Conservation (phyloP, 305 asterid species). For the Fraxinus floribunda region DNA sequence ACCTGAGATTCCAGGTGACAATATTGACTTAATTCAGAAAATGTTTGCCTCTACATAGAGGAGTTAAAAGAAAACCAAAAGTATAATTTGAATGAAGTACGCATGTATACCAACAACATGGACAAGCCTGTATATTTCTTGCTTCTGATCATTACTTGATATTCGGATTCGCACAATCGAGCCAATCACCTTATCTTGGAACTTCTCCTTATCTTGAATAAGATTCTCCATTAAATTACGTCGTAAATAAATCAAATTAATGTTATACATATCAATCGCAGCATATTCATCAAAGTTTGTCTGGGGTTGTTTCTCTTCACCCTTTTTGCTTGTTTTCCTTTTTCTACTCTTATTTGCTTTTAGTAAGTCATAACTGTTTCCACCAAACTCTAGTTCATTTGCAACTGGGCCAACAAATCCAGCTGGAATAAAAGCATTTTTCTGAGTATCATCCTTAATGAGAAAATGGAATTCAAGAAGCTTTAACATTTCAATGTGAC, state of each 20-base stretch:
- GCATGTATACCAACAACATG: constrained; percentile 78
- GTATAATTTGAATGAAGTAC: not conserved
- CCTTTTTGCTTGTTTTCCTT: constrained; percentile 58
- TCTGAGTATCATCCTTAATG: constrained; percentile 56
- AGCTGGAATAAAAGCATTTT: constrained; percentile 65
- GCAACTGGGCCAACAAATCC: constrained; percentile 59
- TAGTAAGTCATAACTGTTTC: constrained; percentile 26
- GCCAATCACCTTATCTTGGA: constrained; percentile 65
- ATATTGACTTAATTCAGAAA: constrained; percentile 17
- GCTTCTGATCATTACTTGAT: constrained; percentile 72
- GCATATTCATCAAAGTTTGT: constrained; percentile 69
- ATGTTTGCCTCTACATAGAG: constrained; percentile 5
- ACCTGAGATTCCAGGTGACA: constrained; percentile 45
- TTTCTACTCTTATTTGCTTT: constrained; percentile 47
- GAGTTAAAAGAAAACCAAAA: not conserved
- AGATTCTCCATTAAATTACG: constrained; percentile 80
- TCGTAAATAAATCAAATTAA: constrained; percentile 72
- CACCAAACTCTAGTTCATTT: constrained; percentile 43
- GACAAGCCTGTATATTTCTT: constrained; percentile 86
- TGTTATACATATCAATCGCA: constrained; percentile 81
- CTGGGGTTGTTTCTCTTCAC: constrained; percentile 48
- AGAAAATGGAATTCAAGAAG: constrained; percentile 84
- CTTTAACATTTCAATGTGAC: constrained; percentile 90
- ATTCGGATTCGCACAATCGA: constrained; percentile 83
- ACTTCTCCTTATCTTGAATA: constrained; percentile 53